These are phyloP conservation scores for Fusarium citri DNA, from an alignment of 2,329 filamentous ascomycete species.

Conservation along the genomic window DNA sequence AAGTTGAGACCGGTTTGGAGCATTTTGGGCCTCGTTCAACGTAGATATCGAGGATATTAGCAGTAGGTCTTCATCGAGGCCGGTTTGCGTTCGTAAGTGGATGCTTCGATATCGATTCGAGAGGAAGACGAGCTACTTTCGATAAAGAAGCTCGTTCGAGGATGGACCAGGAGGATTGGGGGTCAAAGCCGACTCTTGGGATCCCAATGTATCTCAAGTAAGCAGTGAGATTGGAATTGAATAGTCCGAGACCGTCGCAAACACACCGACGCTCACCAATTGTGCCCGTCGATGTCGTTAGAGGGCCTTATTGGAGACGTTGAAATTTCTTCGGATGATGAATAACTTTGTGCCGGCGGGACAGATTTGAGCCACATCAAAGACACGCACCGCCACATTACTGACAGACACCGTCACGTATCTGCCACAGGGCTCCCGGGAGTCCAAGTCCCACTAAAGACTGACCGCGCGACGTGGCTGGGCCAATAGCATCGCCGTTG, in stretches of 20 bases:
- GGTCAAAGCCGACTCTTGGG: constrained; percentile 9
- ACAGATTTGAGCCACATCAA: constrained; percentile 3
- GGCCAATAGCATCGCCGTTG: constrained; percentile 65
- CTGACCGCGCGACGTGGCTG: constrained; percentile 36
- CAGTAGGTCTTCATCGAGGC: constrained; percentile 30
- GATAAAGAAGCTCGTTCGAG: constrained; percentile 19
- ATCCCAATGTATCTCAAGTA: constrained; percentile 18
- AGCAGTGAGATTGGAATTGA: constrained; percentile 10
- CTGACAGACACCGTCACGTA: constrained; percentile 16
- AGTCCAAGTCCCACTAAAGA: not conserved
- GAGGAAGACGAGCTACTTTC: constrained; percentile 25
- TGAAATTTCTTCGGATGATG: constrained; percentile 47
- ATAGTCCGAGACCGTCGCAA: constrained; percentile 28
- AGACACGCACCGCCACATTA: constrained; percentile 37
- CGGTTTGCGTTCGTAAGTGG: constrained; percentile 10
- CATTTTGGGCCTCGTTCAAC: constrained; percentile 41
- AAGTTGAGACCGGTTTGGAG: constrained; percentile 49
- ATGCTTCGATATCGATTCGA: constrained; percentile 32
- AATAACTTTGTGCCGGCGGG: constrained; percentile 44
- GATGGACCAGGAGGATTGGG: constrained; percentile 17
- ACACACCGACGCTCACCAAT: constrained; percentile 37
- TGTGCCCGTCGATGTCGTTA: constrained; percentile 25
- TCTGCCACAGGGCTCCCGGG: constrained; percentile 37
- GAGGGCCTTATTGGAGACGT: constrained; percentile 24
- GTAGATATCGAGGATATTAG: constrained; percentile 1